phyloP scores from a whole-genome alignment of 139 green algal species.

The Medakamo hakoo region DNA sequence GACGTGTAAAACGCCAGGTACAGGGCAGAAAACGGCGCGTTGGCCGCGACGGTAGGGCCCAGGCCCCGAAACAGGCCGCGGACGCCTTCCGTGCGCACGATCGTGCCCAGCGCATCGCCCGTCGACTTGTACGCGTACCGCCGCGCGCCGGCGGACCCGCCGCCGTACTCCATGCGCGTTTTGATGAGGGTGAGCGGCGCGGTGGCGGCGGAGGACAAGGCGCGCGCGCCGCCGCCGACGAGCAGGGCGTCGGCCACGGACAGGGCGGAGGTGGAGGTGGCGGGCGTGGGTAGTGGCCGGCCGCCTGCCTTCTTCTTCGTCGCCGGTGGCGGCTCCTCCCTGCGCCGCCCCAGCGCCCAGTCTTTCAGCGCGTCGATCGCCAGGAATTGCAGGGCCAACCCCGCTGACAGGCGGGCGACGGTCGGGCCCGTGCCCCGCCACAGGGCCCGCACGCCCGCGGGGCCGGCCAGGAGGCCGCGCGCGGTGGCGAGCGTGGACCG shows the following conservation, averaged over 20 bases:
- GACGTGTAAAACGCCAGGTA: constrained; percentile 90
- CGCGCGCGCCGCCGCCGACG: constrained; percentile 42
- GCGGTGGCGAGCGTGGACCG: constrained; percentile 21
- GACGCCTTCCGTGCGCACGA: constrained; percentile 35
- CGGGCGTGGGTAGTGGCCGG: background rate
- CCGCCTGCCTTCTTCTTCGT: background rate
- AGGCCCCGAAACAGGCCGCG: constrained; percentile 52
- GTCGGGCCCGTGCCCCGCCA: constrained; percentile 59
- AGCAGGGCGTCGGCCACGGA: constrained; percentile 1
- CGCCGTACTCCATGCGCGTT: constrained; percentile 82
- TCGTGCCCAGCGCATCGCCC: constrained; percentile 33
- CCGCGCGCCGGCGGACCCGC: background rate
- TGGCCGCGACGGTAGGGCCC: constrained; percentile 62
- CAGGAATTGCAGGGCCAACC: constrained; percentile 61
- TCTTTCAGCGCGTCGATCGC: constrained; percentile 1
- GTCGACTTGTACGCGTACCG: constrained; percentile 42
- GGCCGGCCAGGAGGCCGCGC: constrained; percentile 16
- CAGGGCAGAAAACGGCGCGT: constrained; percentile 81
- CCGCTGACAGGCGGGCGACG: constrained; percentile 49
- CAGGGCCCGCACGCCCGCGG: constrained; percentile 27
- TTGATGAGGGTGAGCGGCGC: constrained; percentile 89
- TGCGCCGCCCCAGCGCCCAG: constrained; percentile 5
- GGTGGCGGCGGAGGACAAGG: constrained; percentile 50
- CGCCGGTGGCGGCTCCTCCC: too few relatives aligned
- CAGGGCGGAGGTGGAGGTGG: background rate